phyloP scores from a whole-genome alignment of 1,139 yeast species.

The Taphrina sp. region DNA sequence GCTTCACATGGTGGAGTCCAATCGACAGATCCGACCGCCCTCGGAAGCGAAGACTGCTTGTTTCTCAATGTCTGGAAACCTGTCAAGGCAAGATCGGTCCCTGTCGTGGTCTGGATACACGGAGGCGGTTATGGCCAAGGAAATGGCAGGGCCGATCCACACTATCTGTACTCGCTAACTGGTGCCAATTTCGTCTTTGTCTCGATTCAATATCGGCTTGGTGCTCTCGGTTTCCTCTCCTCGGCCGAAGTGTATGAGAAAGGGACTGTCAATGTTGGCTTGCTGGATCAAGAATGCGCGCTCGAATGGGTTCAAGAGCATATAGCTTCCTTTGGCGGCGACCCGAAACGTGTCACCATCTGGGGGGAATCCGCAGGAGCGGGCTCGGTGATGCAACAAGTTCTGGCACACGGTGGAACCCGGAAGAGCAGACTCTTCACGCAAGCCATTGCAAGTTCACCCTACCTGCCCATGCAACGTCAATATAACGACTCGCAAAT shows the following conservation, averaged over 20 bases:
- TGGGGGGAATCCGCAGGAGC: constrained; percentile 49
- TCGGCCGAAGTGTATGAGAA: constrained; percentile 39
- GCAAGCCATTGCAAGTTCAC: background rate
- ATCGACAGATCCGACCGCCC: constrained; percentile 35
- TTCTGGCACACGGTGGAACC: constrained; percentile 8
- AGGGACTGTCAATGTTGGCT: constrained; percentile 43
- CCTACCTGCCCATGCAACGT: constrained; percentile 6
- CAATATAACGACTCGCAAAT: background rate
- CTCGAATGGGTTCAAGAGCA: constrained; percentile 47
- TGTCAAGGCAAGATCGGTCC: background rate
- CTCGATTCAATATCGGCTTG: constrained; percentile 43
- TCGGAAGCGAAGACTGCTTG: constrained; percentile 39
- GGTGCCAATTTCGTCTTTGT: constrained; percentile 40
- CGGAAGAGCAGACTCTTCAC: background rate
- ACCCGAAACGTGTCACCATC: constrained; percentile 44
- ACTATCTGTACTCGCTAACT: constrained; percentile 35
- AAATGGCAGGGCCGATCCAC: constrained; percentile 38
- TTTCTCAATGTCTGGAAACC: constrained; percentile 6
- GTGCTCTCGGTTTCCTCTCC: constrained; percentile 44
- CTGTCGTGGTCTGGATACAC: constrained; percentile 42
- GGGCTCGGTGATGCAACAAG: constrained; percentile 39
- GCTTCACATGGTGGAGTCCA: constrained; percentile 34
- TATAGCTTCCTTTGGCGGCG: constrained; percentile 47
- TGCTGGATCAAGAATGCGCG: constrained; percentile 45
- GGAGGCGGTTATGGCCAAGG: constrained; percentile 45